Base-by-base conservation (phyloP, 2,329 filamentous ascomycete species). In the Mollisiaceae sp. region DNA sequence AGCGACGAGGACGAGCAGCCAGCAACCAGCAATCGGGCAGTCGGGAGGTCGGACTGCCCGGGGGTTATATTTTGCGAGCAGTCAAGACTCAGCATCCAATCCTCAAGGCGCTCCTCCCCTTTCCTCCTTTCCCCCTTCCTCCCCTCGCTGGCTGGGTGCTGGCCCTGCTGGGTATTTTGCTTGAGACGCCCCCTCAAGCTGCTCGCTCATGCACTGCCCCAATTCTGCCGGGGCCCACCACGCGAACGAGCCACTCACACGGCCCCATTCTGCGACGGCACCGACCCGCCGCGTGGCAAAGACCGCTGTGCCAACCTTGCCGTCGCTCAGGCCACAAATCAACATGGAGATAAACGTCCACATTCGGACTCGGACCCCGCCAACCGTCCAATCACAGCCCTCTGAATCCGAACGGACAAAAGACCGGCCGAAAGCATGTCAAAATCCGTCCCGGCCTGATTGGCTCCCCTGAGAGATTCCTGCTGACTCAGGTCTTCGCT, bases 281-380 rank as follows among this genome's bases (percentile, higher is more conserved):
- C 35, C 24, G 45, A 50, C 45, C 63, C 63, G 59, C 64, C 59
- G 59, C 64, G 64, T 65, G 64, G 64, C 64, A 62, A 62, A 15
- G 38, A 50, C 60, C 60, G 24, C 32, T 18, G 12, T 41, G 54
- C 54, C 54, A 64, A 55, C 54, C 39, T 47, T 43, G 43, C 43
- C 22, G 14, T 15, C 18, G 45, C 41, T 57, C 35, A 22, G 36
- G 55, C n/a, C 55, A 20, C n/a, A 22, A 22, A 14, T 14, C 55
- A 4, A 39, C 27, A 32, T 32, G 27, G 27, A 32, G 27, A 3
- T 32, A 36, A 36, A 8, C n/a, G 18, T 2, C 11, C 24, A 36
- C n/a, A 54, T 54, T 22, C 15, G 20, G 55, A n/a, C 36, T 54
- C 59, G 59, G 59, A 27, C 3, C 59, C 59, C 27, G 41, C 2